These are phyloP conservation scores for Pseudopyrenochaeta lycopersici DNA, from an alignment of 2,329 filamentous ascomycete genomes.

Conservation along the genomic window DNA sequence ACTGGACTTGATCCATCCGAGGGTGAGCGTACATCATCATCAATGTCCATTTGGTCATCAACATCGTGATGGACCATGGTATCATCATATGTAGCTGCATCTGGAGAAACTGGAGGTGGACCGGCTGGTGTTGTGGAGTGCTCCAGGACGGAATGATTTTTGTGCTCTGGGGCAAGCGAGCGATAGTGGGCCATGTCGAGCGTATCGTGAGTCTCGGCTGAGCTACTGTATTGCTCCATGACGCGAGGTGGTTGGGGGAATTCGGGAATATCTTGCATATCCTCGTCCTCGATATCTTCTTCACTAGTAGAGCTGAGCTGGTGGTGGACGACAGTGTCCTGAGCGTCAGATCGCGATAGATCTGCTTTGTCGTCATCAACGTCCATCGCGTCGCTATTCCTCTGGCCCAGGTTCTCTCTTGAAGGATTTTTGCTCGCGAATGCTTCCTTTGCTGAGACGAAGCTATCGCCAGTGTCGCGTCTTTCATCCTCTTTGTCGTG, in stretches of 20 bases:
- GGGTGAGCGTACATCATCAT: constrained; percentile 67
- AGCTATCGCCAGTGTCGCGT: constrained; percentile 54
- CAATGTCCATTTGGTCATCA: constrained; percentile 53
- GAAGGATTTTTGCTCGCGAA: constrained; percentile 44
- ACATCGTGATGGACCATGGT: constrained; percentile 42
- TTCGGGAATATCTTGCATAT: constrained; percentile 26
- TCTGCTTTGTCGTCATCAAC: constrained; percentile 42
- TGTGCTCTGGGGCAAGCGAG: constrained; percentile 33
- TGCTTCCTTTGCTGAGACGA: constrained; percentile 59
- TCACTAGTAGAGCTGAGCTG: constrained; percentile 25
- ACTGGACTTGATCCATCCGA: constrained; percentile 79
- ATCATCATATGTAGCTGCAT: constrained; percentile 34
- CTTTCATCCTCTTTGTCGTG: constrained; percentile 31
- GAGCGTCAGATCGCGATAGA: constrained; percentile 24
- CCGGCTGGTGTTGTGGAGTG: constrained; percentile 32
- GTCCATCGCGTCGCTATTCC: constrained; percentile 38
- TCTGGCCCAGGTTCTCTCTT: constrained; percentile 32
- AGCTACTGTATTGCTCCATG: constrained; percentile 41
- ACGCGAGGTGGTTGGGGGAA: constrained; percentile 32
- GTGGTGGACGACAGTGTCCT: constrained; percentile 38
- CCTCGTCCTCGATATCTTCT: constrained; percentile 23
- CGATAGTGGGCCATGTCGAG: constrained; percentile 35
- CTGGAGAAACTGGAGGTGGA: constrained; percentile 29
- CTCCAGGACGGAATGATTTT: constrained; percentile 24
- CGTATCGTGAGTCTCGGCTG: constrained; percentile 42